Percentiles rank a stretch among this genome's conserved stretches.
These are phyloP conservation scores for Colletotrichum siamense DNA, from an alignment of 2,329 filamentous ascomycete genomes.

Conservation along the genomic window DNA sequence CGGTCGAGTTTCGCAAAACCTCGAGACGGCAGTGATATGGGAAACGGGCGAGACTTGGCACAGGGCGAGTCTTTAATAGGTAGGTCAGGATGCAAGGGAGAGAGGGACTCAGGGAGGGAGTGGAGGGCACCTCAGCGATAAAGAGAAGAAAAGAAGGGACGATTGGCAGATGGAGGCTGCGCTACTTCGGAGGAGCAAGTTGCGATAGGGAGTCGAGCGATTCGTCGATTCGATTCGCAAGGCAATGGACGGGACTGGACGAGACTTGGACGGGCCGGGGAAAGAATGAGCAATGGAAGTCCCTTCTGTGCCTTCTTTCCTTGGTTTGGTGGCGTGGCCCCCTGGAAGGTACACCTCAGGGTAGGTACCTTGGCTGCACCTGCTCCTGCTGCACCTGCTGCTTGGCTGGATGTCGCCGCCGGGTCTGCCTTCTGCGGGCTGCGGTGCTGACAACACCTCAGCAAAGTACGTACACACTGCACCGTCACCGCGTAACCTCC, in stretches of 20 bases:
- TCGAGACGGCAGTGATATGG: background rate
- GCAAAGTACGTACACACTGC: background rate
- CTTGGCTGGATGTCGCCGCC: background rate
- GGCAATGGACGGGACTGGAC: background rate
- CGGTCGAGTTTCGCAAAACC: background rate
- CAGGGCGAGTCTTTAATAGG: background rate
- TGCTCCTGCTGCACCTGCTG: background rate
- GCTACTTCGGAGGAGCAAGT: background rate
- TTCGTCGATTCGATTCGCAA: background rate
- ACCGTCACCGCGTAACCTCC: background rate
- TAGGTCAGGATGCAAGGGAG: background rate
- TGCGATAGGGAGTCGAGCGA: background rate
- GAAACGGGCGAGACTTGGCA: background rate
- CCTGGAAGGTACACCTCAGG: background rate
- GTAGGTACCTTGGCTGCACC: background rate
- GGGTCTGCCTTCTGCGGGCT: background rate
- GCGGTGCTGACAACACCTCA: background rate
- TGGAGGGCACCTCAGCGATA: background rate
- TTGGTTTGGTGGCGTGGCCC: background rate
- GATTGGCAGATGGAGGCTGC: background rate
- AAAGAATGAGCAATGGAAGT: background rate
- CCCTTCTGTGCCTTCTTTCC: background rate
- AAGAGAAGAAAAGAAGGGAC: background rate
- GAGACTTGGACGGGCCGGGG: background rate
- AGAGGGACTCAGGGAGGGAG: background rate